Conservation (phyloP, 345 rosid species). For the Iberis pinnata region DNA sequence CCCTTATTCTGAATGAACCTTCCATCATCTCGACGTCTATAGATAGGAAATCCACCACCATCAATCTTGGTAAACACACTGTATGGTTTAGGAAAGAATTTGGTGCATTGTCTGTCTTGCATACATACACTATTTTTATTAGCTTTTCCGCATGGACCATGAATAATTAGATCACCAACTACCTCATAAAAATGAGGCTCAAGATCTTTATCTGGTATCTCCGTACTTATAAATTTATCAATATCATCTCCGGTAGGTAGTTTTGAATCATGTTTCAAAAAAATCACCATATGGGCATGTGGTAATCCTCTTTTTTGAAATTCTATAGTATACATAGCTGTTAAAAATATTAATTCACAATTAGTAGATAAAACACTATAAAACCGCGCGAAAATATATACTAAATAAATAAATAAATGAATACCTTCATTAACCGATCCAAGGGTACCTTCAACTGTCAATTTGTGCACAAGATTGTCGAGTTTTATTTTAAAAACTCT, state of each 20-base stretch:
- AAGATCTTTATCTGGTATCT: neutral
- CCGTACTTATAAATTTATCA: neutral
- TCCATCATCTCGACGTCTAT: neutral
- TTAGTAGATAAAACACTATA: too few relatives aligned
- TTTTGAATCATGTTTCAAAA: neutral
- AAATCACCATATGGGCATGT: neutral
- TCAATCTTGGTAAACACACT: neutral
- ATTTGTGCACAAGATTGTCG: neutral
- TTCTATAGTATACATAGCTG: neutral
- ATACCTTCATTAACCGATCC: neutral
- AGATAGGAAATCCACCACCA: neutral
- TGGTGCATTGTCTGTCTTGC: neutral
- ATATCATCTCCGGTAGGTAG: neutral
- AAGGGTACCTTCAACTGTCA: neutral
- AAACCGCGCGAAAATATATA: too few relatives aligned
- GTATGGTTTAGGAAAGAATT: neutral
- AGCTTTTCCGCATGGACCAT: neutral
- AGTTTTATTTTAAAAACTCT: neutral
- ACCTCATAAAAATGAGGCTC: neutral
- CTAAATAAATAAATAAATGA: too few relatives aligned
- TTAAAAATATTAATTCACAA: too few relatives aligned
- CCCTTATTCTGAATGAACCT: neutral
- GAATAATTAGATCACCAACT: neutral
- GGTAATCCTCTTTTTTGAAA: neutral
- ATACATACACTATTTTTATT: neutral